Evolutionary conservation across 83 land plant species (phyloP).

Genomic region (Picea abies): DNA sequence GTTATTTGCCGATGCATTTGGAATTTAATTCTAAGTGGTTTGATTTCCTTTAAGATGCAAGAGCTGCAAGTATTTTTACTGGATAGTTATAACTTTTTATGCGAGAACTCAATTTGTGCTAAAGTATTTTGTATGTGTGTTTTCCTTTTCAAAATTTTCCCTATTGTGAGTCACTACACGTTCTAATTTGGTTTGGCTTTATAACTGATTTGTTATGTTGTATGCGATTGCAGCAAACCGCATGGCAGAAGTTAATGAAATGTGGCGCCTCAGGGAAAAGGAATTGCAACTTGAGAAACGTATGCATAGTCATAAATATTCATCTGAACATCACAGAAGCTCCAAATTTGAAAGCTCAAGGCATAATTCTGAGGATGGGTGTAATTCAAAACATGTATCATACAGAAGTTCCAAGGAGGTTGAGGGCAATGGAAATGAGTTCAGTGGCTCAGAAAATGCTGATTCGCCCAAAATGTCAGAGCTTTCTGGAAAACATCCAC

Average conservation of each 20-base stretch:
- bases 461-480: slow-evolving; percentile 15
- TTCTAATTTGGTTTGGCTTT: not conserved
- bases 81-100: not conserved
- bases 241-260: slow-evolving; percentile 86
- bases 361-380: not conserved
- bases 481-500: not conserved
- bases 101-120: not conserved
- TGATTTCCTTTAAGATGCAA: not conserved
- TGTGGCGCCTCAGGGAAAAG: slow-evolving; percentile 85
- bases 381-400: not conserved
- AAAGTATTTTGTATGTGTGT: not conserved
- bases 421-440: not conserved
- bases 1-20: not conserved
- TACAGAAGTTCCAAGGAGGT: slow-evolving; percentile 3
- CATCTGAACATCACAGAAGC: slow-evolving; percentile 14
- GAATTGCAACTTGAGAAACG: slow-evolving; percentile 67
- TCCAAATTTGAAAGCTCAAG: not conserved
- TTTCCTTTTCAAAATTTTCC: not conserved
- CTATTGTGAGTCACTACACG: not conserved
- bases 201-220: not conserved
- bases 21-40: not conserved
- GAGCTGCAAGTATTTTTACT: not conserved
- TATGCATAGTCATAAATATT: slow-evolving; percentile 2
- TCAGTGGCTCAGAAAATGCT: not conserved
- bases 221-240: slow-evolving; percentile 70